Base-by-base conservation (phyloP, 2,329 filamentous ascomycete species). In the Metarhizium rileyi region DNA sequence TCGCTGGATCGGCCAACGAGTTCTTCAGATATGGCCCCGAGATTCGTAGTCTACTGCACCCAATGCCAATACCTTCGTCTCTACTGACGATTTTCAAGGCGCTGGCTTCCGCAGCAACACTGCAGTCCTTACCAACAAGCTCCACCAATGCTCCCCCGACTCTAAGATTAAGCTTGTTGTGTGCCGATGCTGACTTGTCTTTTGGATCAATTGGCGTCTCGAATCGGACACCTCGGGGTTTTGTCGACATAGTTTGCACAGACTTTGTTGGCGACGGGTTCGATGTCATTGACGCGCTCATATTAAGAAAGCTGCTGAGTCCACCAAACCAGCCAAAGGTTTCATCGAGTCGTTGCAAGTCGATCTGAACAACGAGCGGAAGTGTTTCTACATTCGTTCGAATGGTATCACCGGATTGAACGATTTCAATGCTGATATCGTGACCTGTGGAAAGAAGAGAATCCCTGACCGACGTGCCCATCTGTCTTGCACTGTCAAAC, bases 251-350 rank as follows among this genome's bases (percentile, higher is more conserved):
- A 9, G 61, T 58, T 4, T 68, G 62, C 7, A 58, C 58, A 41
- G 67, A 66, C 30, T 68, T 64, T 2, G 63, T 65, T 14, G 71
- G 69, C 1, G 83, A 80, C n/a, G 80, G 76, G 52, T 80, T 85
- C 1, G 87, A 90, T 10, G 84, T 81, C 54, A 95, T 86, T 0
- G 91, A 95, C 52, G 80, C 86, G 54, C 90, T 87, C 63, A 96
- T 79, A 59, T 93, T 94, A 41, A 98, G 71, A 47, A 98, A 85
- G 56, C 90, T 89, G 64, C 90, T 95, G 41, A 98, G 72, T 0
- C 93, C 93, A 33, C 93, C 93, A 66, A 96, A 90, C 75, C 87
- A 89, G 50, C 81, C 81, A 52, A 97, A 82, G 0, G 87, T 87
- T 59, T 95, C 90, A 57, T 97, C 93, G 22, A 97, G 70, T 49